Evolutionary conservation across 139 green algal species (phyloP), one percentile per base, ranked within the genome.

Genomic region (Chlamydomonas applanata): DNA sequence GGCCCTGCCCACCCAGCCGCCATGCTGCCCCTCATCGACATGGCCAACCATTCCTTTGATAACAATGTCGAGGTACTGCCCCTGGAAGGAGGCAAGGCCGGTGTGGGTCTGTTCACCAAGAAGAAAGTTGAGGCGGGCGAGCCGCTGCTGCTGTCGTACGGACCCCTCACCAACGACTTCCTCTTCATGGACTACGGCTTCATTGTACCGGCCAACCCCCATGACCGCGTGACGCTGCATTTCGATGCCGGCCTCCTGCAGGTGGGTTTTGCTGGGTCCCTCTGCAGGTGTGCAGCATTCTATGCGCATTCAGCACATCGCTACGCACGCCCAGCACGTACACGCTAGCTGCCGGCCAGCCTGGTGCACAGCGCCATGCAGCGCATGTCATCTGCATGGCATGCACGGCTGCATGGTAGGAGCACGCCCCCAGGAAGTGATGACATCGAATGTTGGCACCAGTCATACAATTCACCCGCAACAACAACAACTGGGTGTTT

Each of bases 131-230:
- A 62, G 7, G 77, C 70, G 19, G 86, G 88, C 1, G 85, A 94
- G 76, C 73, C 83, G 0, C 69, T 98, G 59, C 71, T 90, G 5
- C 71, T 97, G 3, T 88, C 52, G 64, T 98, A 98, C 73, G 93
- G 93, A 53, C 33, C 74, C 17, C 87, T 98, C 14, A 56, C 46
- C 71, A 98, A 98, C 57, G 92, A 97, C 81, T 91, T 94, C 45
- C 72, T 98, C 25, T 80, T 97, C 4, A 84, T 97, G 52, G 93
- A 98, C 80, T 98, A 98, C 70, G 89, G 91, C 44, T 98, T 98
- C 73, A 46, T 98, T 0, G 60, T 94, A 0, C 67, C 67, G 0
- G 67, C 69, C 77, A 97, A 97, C 75, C 87, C 86, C 0, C 73
- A 92, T 56, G 93, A 98, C 75, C 64, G 69, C 13, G 87, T 97